Evolutionary conservation across 2,329 filamentous ascomycete genomes (phyloP).

Genomic region (Diaporthe vaccinii): DNA sequence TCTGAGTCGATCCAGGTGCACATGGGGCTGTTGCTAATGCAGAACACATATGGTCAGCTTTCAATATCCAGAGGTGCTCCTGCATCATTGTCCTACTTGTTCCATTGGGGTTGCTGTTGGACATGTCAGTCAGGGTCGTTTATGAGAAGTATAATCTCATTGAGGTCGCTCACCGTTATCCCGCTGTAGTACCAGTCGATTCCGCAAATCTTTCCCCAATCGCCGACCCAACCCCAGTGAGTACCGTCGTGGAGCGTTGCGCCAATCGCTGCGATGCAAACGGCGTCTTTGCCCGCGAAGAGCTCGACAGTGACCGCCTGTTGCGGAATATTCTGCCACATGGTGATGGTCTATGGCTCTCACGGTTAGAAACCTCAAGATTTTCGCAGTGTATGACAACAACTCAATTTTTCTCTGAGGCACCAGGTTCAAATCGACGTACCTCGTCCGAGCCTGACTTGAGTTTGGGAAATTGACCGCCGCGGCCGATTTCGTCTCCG

Average conservation of each 20-base stretch:
- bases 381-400: too few relatives aligned
- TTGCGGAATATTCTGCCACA: background rate
- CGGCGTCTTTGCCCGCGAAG: background rate
- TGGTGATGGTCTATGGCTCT: background rate
- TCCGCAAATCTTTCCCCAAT: slow-evolving; percentile 7
- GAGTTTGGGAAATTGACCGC: background rate
- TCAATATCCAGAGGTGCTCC: fast-evolving
- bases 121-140: background rate
- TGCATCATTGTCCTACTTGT: background rate
- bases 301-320: background rate
- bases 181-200: slow-evolving; percentile 12
- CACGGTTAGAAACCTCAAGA: background rate
- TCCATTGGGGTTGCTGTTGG: background rate
- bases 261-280: slow-evolving; percentile 16
- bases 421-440: background rate
- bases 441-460: background rate
- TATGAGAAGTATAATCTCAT: background rate
- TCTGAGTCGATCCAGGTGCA: slow-evolving; percentile 15
- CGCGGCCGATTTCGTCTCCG: background rate
- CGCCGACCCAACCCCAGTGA: slow-evolving; percentile 2
- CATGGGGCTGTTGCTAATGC: background rate
- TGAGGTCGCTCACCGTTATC: background rate
- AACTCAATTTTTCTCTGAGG: too few relatives aligned
- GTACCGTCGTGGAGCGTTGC: background rate
- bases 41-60: background rate